These are phyloP conservation scores for Phytophthora vignae DNA, from an alignment of 352 stramenopile species.

Conservation along the genomic window DNA sequence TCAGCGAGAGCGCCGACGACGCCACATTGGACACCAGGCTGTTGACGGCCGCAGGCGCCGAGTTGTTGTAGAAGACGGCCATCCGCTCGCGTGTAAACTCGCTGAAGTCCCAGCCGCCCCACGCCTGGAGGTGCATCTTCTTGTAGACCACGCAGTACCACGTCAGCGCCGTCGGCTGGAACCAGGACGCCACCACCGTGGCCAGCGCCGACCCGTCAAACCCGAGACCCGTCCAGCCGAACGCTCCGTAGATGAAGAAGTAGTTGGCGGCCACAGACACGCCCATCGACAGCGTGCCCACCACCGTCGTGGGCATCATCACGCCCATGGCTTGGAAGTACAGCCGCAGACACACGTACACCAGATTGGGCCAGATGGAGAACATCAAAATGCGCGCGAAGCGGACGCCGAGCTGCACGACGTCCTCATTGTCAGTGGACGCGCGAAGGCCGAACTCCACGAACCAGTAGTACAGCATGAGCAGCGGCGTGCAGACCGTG, in stretches of 20 bases:
- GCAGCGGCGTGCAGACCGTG: constrained; percentile 25
- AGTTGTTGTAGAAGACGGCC: constrained; percentile 41
- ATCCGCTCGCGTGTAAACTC: constrained; percentile 38
- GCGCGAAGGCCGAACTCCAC: constrained; percentile 31
- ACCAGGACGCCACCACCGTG: constrained; percentile 34
- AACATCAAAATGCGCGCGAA: constrained; percentile 41
- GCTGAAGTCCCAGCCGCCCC: constrained; percentile 32
- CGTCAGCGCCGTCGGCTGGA: constrained; percentile 26
- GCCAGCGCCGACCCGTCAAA: constrained; percentile 35
- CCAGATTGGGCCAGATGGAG: constrained; percentile 39
- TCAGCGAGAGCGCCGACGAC: constrained; percentile 32
- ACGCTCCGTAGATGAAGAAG: constrained; percentile 36
- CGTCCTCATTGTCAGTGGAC: constrained; percentile 30
- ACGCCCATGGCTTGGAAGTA: constrained; percentile 44
- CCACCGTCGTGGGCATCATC: constrained; percentile 41
- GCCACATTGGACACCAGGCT: constrained; percentile 35
- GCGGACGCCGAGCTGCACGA: constrained; percentile 32
- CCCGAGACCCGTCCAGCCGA: constrained; percentile 28
- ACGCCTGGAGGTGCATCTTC: constrained; percentile 36
- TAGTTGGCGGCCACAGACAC: constrained; percentile 37
- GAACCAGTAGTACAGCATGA: constrained; percentile 45
- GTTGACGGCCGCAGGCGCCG: constrained; percentile 33
- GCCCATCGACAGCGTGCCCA: constrained; percentile 32
- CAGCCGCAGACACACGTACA: constrained; percentile 34
- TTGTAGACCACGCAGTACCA: constrained; percentile 43